phyloP scores from a whole-genome alignment of 306 rosid species.

The Prunus davidiana region DNA sequence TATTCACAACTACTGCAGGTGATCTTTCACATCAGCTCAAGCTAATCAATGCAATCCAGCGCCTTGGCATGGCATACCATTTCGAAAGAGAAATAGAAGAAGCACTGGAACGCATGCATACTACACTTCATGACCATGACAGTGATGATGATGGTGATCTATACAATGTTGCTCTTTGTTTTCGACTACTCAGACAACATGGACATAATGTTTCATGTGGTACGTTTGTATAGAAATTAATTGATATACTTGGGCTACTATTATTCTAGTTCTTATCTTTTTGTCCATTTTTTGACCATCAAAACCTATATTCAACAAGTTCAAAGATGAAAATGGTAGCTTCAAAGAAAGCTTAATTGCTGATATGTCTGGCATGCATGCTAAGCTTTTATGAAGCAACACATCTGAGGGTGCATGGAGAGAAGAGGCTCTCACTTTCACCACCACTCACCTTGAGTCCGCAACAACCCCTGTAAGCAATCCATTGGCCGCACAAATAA shows the following conservation, averaged over 20 bases:
- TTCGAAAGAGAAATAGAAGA: slow-evolving; percentile 36
- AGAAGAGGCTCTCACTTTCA: slow-evolving; percentile 15
- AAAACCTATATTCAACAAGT: slow-evolving; percentile 17
- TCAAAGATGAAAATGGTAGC: background rate
- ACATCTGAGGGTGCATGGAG: slow-evolving; percentile 17
- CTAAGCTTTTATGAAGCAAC: slow-evolving; percentile 22
- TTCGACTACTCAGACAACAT: slow-evolving; percentile 27
- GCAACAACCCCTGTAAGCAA: background rate
- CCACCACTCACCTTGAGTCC: slow-evolving; percentile 10
- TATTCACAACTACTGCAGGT: background rate
- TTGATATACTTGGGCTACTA: too few relatives aligned
- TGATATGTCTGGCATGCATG: background rate
- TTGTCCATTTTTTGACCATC: too few relatives aligned
- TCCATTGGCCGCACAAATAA: slow-evolving; percentile 1
- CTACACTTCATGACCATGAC: background rate
- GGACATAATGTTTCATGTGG: slow-evolving; percentile 29
- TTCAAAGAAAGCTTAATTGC: slow-evolving; percentile 5
- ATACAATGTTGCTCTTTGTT: slow-evolving; percentile 27
- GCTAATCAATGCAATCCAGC: slow-evolving; percentile 34
- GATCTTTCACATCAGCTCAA: slow-evolving; percentile 2
- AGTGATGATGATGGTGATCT: slow-evolving; percentile 7
- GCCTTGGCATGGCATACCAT: slow-evolving; percentile 26
- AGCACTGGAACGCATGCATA: slow-evolving; percentile 17
- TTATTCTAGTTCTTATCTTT: too few relatives aligned
- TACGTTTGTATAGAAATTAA: background rate